Evolutionary conservation across 805 yeast species (phyloP).

Genomic region (Candida xyloterini): DNA sequence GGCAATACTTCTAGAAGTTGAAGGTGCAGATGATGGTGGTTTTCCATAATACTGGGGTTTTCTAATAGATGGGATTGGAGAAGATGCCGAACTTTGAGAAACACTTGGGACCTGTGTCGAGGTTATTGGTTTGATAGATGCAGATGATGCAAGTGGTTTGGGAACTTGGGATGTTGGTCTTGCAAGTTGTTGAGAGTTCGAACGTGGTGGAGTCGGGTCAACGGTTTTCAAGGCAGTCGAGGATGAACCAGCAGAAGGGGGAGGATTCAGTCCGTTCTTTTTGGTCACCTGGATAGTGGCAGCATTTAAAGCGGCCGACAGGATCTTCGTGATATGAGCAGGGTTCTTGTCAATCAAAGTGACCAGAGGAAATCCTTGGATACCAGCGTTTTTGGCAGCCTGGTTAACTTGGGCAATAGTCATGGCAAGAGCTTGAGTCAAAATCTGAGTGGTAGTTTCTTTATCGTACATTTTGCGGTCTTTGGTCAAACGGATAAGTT

Average conservation of each 20-base stretch:
- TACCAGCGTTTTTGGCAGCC: conserved; percentile 82
- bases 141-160: conserved; percentile 17
- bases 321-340: conserved; percentile 70
- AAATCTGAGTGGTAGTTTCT: conserved; percentile 75
- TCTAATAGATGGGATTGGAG: conserved; percentile 18
- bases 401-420: conserved; percentile 88
- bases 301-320: conserved; percentile 78
- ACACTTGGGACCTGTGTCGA: conserved; percentile 7
- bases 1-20: conserved; percentile 1
- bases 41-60: conserved; percentile 31
- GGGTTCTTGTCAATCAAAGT: conserved; percentile 80
- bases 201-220: conserved; percentile 24
- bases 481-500: conserved; percentile 74
- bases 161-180: conserved; percentile 12
- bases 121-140: conserved; percentile 17
- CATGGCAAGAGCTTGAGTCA: conserved; percentile 89
- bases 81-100: conserved; percentile 22
- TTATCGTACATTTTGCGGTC: conserved; percentile 74
- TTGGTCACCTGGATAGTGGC: conserved; percentile 63
- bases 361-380: conserved; percentile 72
- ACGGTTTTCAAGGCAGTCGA: conserved; percentile 10
- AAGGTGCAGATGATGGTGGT: conserved; percentile 14
- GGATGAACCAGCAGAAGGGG: conserved; percentile 6
- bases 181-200: conserved; percentile 14
- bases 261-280: conserved; percentile 42